These are phyloP conservation scores for Wickerhamiella kurtzmanii DNA, from an alignment of 805 yeast genomes.

Conservation along the genomic window DNA sequence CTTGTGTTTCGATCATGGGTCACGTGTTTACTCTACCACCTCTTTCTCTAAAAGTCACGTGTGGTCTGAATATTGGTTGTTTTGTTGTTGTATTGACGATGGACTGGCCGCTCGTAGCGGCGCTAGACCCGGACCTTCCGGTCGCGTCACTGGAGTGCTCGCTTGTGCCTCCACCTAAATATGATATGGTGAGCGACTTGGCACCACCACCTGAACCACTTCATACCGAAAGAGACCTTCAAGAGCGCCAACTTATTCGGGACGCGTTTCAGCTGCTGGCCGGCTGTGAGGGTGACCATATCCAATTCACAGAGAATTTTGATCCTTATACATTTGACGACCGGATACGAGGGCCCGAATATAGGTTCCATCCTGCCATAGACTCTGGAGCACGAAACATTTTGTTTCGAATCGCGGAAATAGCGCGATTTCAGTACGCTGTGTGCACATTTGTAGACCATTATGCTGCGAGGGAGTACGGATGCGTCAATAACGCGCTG, in stretches of 20 bases:
- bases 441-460: conserved; percentile 46
- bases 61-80: not conserved
- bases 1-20: not conserved
- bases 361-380: conserved; percentile 52
- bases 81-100: not conserved
- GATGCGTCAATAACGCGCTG: conserved; percentile 60
- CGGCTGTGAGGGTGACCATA: conserved; percentile 57
- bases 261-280: conserved; percentile 57
- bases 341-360: conserved; percentile 58
- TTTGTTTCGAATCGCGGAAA: conserved; percentile 42
- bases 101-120: conserved; percentile 1
- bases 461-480: conserved; percentile 44
- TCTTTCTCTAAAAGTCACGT: not conserved
- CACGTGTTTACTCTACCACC: not conserved
- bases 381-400: conserved; percentile 64
- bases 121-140: not conserved
- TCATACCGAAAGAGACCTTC: conserved; percentile 35
- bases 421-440: conserved; percentile 51
- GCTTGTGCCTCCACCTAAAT: not conserved
- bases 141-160: not conserved
- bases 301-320: conserved; percentile 52
- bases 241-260: conserved; percentile 57
- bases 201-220: not conserved
- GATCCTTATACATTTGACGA: conserved; percentile 34
- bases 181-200: not conserved